These are phyloP conservation scores for Rhodotorula toruloides DNA, from an alignment of 768 basidiomycete species.

Conservation along the genomic window DNA sequence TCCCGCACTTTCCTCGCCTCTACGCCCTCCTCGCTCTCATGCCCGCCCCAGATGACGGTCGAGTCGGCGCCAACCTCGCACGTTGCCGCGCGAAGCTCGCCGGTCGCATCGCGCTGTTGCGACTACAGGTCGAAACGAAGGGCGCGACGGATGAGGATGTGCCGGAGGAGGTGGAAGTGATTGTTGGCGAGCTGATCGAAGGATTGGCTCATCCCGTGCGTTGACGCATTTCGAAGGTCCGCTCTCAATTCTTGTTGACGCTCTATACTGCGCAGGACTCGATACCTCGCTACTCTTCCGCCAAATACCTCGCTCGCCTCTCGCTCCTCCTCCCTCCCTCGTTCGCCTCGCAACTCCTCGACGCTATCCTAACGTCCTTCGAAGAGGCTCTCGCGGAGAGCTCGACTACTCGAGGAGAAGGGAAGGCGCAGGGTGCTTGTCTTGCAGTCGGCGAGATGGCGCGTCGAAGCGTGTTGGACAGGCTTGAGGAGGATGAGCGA, in stretches of 20 bases:
- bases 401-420: constrained; percentile 62
- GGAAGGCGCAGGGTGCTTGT: constrained; percentile 91
- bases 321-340: constrained; percentile 70
- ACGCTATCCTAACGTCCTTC: constrained; percentile 71
- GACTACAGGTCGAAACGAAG: constrained; percentile 51
- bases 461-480: constrained; percentile 61
- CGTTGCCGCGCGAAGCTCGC: constrained; percentile 65
- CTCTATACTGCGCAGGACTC: constrained; percentile 62
- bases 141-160: constrained; percentile 50
- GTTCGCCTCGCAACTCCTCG: constrained; percentile 73
- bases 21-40: constrained; percentile 49
- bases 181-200: constrained; percentile 66
- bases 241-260: not conserved
- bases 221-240: not conserved
- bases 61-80: constrained; percentile 50
- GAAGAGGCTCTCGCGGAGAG: constrained; percentile 60
- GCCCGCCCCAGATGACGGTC: not conserved
- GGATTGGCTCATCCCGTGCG: constrained; percentile 74
- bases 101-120: constrained; percentile 60
- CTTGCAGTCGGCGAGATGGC: constrained; percentile 89
- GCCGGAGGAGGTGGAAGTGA: constrained; percentile 69
- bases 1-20: constrained; percentile 43
- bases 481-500: constrained; percentile 28
- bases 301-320: constrained; percentile 83
- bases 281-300: constrained; percentile 85